Conservation (phyloP, 352 stramenopile species). For the Thalassiosira hispida region DNA sequence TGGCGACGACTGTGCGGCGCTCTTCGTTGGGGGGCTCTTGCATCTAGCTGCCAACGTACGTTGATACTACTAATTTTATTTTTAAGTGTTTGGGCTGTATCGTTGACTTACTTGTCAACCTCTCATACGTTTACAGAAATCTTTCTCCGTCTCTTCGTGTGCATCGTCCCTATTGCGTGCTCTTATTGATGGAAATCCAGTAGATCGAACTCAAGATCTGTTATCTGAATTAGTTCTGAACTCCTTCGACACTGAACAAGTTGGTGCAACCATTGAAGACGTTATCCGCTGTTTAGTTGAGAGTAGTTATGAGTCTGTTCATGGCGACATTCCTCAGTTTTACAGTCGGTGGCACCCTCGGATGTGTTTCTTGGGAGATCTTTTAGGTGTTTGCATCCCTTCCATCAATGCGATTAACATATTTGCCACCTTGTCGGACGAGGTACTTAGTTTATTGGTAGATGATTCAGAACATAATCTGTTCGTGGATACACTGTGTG, state of each 20-base stretch:
- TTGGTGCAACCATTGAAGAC: constrained; percentile 29
- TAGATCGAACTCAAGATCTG: constrained; percentile 46
- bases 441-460: constrained; percentile 26
- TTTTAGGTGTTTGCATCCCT: constrained; percentile 38
- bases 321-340: constrained; percentile 14
- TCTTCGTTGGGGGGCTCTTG: constrained; percentile 44
- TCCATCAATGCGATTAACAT: constrained; percentile 17
- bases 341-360: constrained; percentile 30
- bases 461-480: constrained; percentile 14
- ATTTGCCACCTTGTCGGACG: constrained; percentile 29
- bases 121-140: constrained; percentile 34
- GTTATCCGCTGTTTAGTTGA: constrained; percentile 36
- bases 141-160: constrained; percentile 45
- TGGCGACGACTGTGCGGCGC: constrained; percentile 2
- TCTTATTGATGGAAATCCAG: constrained; percentile 50
- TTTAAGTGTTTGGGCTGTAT: too few relatives aligned
- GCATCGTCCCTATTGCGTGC: constrained; percentile 51
- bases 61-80: not conserved
- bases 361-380: constrained; percentile 41
- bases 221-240: constrained; percentile 47
- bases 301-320: constrained; percentile 8
- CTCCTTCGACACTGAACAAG: constrained; percentile 38
- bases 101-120: not conserved
- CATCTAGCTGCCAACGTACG: constrained; percentile 43
- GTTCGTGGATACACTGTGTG: constrained; percentile 28